Conservation (phyloP, 2,329 filamentous ascomycete genomes). For the Pestalotiopsis sp. region DNA sequence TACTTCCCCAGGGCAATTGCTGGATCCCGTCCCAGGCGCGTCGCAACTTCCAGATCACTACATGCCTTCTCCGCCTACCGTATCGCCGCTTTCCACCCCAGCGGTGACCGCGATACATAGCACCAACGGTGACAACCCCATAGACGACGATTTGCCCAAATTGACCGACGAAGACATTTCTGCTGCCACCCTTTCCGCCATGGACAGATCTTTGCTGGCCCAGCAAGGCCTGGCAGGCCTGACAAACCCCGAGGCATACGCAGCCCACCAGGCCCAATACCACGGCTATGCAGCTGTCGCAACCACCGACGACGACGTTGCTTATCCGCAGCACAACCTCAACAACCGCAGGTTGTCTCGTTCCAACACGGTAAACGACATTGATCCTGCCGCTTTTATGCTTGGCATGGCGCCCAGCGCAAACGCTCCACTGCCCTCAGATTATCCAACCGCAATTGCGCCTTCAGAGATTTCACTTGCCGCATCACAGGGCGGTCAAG, state of each 20-base stretch:
- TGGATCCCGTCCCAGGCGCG: constrained; percentile 10
- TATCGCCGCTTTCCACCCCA: constrained; percentile 35
- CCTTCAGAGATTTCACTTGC: constrained; percentile 34
- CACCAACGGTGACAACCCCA: constrained; percentile 28
- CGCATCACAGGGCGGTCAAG: constrained; percentile 27
- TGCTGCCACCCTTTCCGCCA: not conserved
- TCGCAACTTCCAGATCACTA: constrained; percentile 16
- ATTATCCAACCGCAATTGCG: constrained; percentile 28
- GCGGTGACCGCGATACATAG: constrained; percentile 27
- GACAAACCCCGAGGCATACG: not conserved
- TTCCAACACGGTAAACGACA: constrained; percentile 24
- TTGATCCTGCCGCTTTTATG: constrained; percentile 31
- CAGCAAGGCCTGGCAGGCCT: not conserved
- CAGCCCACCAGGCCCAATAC: not conserved
- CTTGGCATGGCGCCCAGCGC: constrained; percentile 28
- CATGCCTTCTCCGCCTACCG: constrained; percentile 33
- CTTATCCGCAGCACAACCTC: constrained; percentile 21
- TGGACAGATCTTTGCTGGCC: not conserved
- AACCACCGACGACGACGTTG: constrained; percentile 31
- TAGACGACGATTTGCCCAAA: constrained; percentile 23
- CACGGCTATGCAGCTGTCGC: constrained; percentile 27
- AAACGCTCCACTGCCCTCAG: constrained; percentile 22
- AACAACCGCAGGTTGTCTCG: constrained; percentile 15
- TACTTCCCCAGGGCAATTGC: constrained; percentile 5
- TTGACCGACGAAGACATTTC: constrained; percentile 15